phyloP scores from a whole-genome alignment of 345 rosid species.

The Salix koriyanagi region DNA sequence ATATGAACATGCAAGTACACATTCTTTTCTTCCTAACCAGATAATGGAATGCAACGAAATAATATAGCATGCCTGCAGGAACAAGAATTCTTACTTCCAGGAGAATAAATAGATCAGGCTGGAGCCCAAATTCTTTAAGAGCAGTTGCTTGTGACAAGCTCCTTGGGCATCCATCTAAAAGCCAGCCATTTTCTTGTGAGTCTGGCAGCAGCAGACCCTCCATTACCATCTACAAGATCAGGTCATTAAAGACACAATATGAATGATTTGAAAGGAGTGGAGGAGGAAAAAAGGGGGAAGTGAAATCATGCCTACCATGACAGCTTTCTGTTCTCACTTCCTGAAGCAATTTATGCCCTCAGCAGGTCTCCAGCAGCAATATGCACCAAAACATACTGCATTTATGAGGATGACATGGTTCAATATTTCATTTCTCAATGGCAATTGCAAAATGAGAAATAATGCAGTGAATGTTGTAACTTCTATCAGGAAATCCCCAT shows the following conservation, averaged over 20 bases:
- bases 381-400: slow-evolving; percentile 92
- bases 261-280: not conserved
- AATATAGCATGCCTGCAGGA: not conserved
- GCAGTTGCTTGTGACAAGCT: slow-evolving; percentile 85
- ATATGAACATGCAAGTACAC: not conserved
- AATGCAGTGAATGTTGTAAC: slow-evolving; percentile 1
- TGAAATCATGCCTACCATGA: slow-evolving; percentile 36
- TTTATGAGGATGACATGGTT: slow-evolving; percentile 33
- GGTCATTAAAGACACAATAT: slow-evolving; percentile 12
- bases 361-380: slow-evolving; percentile 89
- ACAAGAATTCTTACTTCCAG: slow-evolving; percentile 53
- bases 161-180: slow-evolving; percentile 94
- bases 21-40: not conserved
- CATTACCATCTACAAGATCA: slow-evolving; percentile 66
- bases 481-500: slow-evolving; percentile 4
- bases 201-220: slow-evolving; percentile 67
- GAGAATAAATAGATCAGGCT: slow-evolving; percentile 74
- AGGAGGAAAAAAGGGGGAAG: not conserved
- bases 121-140: slow-evolving; percentile 57
- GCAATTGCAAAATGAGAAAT: slow-evolving; percentile 14
- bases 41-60: not conserved
- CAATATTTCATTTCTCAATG: slow-evolving; percentile 19
- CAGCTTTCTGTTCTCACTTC: slow-evolving; percentile 86
- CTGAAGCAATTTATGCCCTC: slow-evolving; percentile 71
- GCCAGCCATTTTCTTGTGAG: slow-evolving; percentile 83